phyloP scores from a whole-genome alignment of 1,139 yeast species.

The Suhomyces bribrorum region DNA sequence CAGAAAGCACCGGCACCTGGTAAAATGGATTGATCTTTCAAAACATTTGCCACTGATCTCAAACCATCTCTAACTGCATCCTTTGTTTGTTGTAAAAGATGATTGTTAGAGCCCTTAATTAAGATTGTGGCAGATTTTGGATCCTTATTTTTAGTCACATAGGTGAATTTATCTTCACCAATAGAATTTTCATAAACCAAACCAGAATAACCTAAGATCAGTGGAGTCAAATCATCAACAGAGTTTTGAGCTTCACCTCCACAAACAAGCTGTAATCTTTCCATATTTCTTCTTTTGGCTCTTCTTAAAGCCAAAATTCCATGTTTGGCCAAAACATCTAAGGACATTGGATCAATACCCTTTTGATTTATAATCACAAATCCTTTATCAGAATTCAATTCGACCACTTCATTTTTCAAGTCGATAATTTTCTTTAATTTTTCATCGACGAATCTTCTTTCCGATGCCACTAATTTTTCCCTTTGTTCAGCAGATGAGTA shows the following conservation, averaged over 20 bases:
- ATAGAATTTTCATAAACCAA: conserved; percentile 87
- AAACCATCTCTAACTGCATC: conserved; percentile 98
- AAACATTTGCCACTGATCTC: conserved; percentile 89
- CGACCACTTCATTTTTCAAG: conserved; percentile 89
- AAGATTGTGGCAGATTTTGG: conserved; percentile 91
- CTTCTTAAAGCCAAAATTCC: conserved; percentile 93
- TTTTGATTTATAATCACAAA: conserved; percentile 97
- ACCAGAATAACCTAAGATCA: conserved; percentile 88
- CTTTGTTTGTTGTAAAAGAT: conserved; percentile 85
- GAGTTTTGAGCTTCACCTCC: conserved; percentile 99
- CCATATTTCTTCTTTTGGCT: conserved; percentile 99
- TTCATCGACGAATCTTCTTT: conserved; percentile 92
- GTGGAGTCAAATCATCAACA: conserved; percentile 88
- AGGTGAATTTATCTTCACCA: conserved; percentile 97
- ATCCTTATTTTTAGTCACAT: conserved; percentile 86
- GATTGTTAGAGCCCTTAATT: conserved; percentile 90
- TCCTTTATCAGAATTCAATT: conserved; percentile 67
- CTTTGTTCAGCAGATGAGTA: conserved; percentile 96
- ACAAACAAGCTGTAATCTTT: conserved; percentile 90
- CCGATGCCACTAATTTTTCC: conserved; percentile 91
- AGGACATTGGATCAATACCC: conserved; percentile 98
- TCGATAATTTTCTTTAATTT: conserved; percentile 90
- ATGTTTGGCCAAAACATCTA: conserved; percentile 91
- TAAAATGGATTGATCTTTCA: conserved; percentile 79
- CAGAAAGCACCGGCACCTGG: conserved; percentile 99